These are phyloP conservation scores for Funneliformis geosporum DNA, from an alignment of 192 early-diverging fungal genomes.

Conservation along the genomic window DNA sequence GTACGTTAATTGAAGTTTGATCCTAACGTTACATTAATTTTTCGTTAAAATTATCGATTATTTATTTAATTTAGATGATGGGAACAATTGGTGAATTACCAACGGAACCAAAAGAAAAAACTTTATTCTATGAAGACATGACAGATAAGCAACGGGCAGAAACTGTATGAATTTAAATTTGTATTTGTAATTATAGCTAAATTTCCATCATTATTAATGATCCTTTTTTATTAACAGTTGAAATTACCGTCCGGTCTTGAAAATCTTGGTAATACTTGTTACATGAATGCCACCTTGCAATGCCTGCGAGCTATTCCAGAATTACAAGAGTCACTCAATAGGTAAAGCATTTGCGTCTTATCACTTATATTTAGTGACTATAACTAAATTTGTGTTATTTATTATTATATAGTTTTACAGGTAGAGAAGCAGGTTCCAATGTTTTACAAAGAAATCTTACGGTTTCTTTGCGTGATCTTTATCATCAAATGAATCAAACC, in stretches of 20 bases:
- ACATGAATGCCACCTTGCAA: conserved; percentile 91
- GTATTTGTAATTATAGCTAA: neutral
- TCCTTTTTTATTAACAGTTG: conserved; percentile 56
- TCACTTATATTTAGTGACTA: neutral
- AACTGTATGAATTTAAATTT: conserved; percentile 58
- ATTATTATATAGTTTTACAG: conserved; percentile 47
- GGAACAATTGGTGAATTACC: conserved; percentile 94
- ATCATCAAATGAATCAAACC: conserved; percentile 67
- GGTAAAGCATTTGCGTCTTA: conserved; percentile 38
- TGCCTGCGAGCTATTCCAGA: conserved; percentile 89
- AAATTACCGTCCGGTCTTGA: conserved; percentile 87
- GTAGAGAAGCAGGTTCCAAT: conserved; percentile 52
- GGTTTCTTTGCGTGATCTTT: conserved; percentile 70
- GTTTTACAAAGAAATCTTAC: conserved; percentile 61
- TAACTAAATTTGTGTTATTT: conserved; percentile 21
- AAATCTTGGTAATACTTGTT: conserved; percentile 93
- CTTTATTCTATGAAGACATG: conserved; percentile 92
- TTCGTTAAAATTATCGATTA: neutral
- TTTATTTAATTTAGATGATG: conserved; percentile 73
- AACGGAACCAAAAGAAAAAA: conserved; percentile 69
- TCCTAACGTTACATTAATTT: neutral
- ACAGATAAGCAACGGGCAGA: conserved; percentile 81
- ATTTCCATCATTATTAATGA: neutral
- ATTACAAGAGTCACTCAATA: conserved; percentile 62
- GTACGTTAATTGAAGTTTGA: conserved; percentile 20